These are phyloP conservation scores for Plasmodium adleri DNA, from an alignment of 169 alveolate species.

Conservation along the genomic window DNA sequence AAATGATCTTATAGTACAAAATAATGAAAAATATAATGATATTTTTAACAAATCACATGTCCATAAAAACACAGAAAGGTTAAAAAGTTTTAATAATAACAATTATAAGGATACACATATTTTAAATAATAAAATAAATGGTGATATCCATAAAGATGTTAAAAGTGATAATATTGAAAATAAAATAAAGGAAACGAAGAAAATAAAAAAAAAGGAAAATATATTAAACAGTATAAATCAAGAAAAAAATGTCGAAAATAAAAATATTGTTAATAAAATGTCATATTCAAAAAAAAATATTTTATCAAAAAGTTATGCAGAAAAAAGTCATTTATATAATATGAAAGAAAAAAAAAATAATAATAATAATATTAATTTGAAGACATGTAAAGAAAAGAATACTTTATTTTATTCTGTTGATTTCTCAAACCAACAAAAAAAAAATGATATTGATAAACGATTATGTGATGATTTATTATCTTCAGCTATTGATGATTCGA, in stretches of 20 bases:
- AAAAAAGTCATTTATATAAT: background rate
- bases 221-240: background rate
- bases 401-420: conserved; percentile 25
- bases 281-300: background rate
- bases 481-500: conserved; percentile 4
- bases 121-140: background rate
- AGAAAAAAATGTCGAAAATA: background rate
- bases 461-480: background rate
- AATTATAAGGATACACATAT: background rate
- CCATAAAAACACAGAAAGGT: no score
- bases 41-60: no score
- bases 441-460: background rate
- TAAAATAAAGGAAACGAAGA: background rate
- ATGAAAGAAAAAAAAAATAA: background rate
- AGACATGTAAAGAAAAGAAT: conserved; percentile 15
- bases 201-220: background rate
- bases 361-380: background rate
- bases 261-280: background rate
- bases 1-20: no score
- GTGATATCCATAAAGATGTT: background rate
- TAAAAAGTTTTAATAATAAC: no score
- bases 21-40: no score
- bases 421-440: background rate
- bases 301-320: conserved; percentile 7
- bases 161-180: background rate